Conservation (phyloP, 2,329 filamentous ascomycete genomes). For the Sporothrix humicola region DNA sequence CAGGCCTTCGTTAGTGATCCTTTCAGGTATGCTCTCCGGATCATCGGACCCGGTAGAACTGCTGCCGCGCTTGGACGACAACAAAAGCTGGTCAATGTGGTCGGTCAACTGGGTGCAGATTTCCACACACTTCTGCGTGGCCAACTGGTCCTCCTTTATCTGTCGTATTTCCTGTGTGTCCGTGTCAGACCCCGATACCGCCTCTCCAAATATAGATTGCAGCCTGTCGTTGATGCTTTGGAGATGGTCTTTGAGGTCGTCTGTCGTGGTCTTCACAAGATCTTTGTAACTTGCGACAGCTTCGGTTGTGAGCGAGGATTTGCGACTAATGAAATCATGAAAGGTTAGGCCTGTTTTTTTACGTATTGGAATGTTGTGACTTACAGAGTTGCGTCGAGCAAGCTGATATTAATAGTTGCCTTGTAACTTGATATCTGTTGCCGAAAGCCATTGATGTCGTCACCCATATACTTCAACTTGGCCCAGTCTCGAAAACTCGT, state of each 20-base stretch:
- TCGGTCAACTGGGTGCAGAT: constrained; percentile 20
- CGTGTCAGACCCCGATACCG: constrained; percentile 4
- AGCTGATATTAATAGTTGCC: constrained; percentile 16
- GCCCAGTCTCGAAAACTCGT: constrained; percentile 27
- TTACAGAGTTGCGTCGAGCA: constrained; percentile 19
- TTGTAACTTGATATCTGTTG: constrained; percentile 25
- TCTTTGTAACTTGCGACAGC: constrained; percentile 16
- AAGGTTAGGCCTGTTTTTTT: constrained; percentile 4
- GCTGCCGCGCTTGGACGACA: constrained; percentile 6
- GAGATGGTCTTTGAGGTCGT: constrained; percentile 25
- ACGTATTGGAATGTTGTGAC: constrained; percentile 10
- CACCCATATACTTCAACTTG: constrained; percentile 25
- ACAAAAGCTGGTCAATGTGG: constrained; percentile 20
- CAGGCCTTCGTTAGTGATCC: constrained; percentile 22
- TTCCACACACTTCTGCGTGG: constrained; percentile 17
- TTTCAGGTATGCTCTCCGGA: constrained; percentile 20
- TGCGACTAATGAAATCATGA: constrained; percentile 17
- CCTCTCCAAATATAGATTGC: constrained; percentile 14
- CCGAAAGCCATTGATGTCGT: constrained; percentile 23
- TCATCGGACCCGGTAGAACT: constrained; percentile 12
- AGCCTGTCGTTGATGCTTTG: constrained; percentile 13
- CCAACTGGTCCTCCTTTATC: constrained; percentile 17
- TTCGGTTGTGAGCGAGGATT: constrained; percentile 18
- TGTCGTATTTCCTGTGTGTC: constrained; percentile 18
- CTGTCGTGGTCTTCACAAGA: constrained; percentile 18